Base-by-base conservation (phyloP, 2,329 filamentous ascomycete genomes). In the Blastomyces emzantsi region DNA sequence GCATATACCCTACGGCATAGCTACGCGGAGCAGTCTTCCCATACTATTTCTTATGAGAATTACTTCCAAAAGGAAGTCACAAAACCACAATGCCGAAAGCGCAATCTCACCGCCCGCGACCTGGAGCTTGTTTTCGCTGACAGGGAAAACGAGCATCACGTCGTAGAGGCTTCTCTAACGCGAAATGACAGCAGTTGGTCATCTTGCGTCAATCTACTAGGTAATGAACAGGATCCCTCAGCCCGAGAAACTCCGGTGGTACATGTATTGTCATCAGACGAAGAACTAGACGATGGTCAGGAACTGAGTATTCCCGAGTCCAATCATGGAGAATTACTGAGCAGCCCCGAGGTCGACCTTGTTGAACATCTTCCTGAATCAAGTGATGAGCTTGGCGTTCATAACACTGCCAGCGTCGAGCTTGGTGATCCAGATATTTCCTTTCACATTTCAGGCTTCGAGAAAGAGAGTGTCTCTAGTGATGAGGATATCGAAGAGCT, bases 401-500 rank as follows among this genome's bases (percentile, higher is more conserved):
- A 75, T 63, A 70, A 74, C 62, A 73, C 70, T 45, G 74, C 74
- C 39, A 78, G 75, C 62, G 66, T 76, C 49, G 75, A 77, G 63
- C 71, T 77, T 4, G 74, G 75, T 25, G 72, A 73, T 43, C 69
- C 72, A 5, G 68, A 70, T 49, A 36, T 65, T 25, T 59, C 66
- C 3, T 58, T 58, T 30, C 36, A n/a, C 7, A 33, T 8, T 62
- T 19, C 51, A 19, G 1, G 49, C 28, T 61, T 64, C 43, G 17
- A 25, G 15, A 51, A 59, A 19, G 30, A 43, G 28, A 60, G 59
- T 28, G 39, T 41, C 36, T 15, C 36, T n/a, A 25, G 36, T 17
- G 25, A 54, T 28, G 58, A 63, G n/a, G 43, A 60, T 54, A 57
- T 36, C 41, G 39, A 60, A 39, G 25, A 41, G 17, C 22, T 41